These are phyloP conservation scores for Leccinum incarnatum DNA, from an alignment of 768 basidiomycete genomes.

Conservation along the genomic window DNA sequence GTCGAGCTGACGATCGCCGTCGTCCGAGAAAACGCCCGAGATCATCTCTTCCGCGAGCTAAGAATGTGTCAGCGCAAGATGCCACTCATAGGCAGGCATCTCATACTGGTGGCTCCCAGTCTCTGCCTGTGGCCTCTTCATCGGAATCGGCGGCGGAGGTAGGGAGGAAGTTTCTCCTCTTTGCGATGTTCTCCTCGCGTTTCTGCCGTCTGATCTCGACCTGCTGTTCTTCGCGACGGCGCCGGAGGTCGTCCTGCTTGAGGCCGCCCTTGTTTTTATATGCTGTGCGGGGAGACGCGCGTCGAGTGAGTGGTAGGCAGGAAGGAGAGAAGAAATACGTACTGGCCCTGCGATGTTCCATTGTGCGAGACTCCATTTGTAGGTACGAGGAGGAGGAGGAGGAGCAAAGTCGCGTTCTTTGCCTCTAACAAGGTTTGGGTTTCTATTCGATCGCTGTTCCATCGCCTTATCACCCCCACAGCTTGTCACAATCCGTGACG, in stretches of 20 bases:
- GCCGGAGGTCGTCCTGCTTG: conserved; percentile 90
- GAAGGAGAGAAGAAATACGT: conserved; percentile 20
- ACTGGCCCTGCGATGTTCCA: conserved; percentile 76
- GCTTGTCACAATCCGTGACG: conserved; percentile 1
- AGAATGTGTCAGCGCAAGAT: conserved; percentile 9
- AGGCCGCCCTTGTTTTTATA: conserved; percentile 91
- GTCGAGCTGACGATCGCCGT: conserved; percentile 89
- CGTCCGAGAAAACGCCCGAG: conserved; percentile 85
- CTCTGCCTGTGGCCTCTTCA: conserved; percentile 72
- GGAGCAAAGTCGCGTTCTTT: conserved; percentile 11
- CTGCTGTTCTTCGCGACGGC: conserved; percentile 96
- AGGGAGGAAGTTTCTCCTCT: conserved; percentile 91
- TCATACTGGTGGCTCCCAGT: conserved; percentile 75
- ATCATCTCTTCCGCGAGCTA: conserved; percentile 93
- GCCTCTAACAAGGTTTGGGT: conserved; percentile 7
- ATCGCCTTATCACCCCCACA: conserved; percentile 26
- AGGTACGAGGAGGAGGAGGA: background rate
- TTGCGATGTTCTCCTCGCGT: conserved; percentile 97
- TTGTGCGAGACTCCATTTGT: conserved; percentile 61
- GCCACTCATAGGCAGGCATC: conserved; percentile 9
- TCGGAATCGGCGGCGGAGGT: conserved; percentile 78
- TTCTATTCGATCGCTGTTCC: background rate
- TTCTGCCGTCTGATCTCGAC: conserved; percentile 99
- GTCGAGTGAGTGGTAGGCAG: conserved; percentile 19
- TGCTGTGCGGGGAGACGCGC: conserved; percentile 52